These are phyloP conservation scores for Arthrobotrys sphaeroides DNA, from an alignment of 2,329 filamentous ascomycete genomes.

Conservation along the genomic window DNA sequence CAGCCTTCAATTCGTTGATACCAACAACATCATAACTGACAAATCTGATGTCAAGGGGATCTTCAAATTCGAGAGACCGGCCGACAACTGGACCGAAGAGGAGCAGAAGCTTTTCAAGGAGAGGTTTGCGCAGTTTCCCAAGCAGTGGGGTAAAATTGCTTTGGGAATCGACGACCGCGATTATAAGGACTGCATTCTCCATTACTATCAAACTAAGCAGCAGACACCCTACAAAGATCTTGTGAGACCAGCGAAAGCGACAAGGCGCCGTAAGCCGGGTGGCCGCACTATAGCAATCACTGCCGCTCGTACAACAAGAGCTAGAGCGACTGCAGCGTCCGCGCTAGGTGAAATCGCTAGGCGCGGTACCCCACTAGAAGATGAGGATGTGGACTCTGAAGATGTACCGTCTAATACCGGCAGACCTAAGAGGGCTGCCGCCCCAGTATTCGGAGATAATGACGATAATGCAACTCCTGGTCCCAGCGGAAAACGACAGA, in stretches of 20 bases:
- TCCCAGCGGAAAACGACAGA: conserved; percentile 28
- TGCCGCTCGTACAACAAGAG: conserved; percentile 64
- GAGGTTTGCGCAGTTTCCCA: conserved; percentile 77
- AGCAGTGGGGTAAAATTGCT: conserved; percentile 83
- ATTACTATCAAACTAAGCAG: conserved; percentile 84
- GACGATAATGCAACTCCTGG: conserved; percentile 46
- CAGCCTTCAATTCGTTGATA: conserved; percentile 69
- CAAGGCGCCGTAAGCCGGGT: conserved; percentile 37
- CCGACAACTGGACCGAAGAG: conserved; percentile 78
- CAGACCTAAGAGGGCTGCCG: conserved; percentile 65
- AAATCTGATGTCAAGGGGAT: conserved; percentile 53
- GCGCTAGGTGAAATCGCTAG: conserved; percentile 71
- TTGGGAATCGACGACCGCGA: conserved; percentile 72
- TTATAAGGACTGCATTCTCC: conserved; percentile 82
- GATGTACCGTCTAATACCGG: conserved; percentile 60
- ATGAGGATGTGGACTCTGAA: conserved; percentile 60
- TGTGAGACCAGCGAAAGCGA: conserved; percentile 63
- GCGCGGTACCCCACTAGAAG: conserved; percentile 58
- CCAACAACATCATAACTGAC: conserved; percentile 73
- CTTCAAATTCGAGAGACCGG: conserved; percentile 72
- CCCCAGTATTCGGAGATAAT: conserved; percentile 56
- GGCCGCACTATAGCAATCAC: conserved; percentile 63
- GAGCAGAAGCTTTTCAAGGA: conserved; percentile 78
- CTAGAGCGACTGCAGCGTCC: conserved; percentile 66
- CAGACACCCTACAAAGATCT: conserved; percentile 80